Conservation (phyloP, 2,329 filamentous ascomycete genomes). For the Aspergillus clavatus region DNA sequence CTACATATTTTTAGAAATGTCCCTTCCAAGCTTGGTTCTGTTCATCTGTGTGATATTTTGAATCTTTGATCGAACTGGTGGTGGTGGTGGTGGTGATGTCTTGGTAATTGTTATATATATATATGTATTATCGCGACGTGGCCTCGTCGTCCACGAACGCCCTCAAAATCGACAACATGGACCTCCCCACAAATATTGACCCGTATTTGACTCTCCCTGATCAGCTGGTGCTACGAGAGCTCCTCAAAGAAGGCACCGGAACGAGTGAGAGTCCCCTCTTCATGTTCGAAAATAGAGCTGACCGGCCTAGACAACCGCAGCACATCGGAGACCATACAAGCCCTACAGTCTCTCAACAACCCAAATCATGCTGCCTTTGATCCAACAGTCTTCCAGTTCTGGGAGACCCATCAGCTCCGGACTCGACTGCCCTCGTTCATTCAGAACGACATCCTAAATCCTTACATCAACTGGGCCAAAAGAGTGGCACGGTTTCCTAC, state of each 20-base stretch:
- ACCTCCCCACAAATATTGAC: not conserved
- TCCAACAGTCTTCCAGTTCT: conserved; percentile 51
- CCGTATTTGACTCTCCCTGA: not conserved
- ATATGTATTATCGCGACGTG: too few species aligned
- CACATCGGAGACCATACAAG: conserved; percentile 35
- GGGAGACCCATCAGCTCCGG: conserved; percentile 47
- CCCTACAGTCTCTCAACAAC: conserved; percentile 49
- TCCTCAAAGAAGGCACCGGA: not conserved
- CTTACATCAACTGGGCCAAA: conserved; percentile 56
- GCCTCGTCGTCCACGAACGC: too few species aligned
- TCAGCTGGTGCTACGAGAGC: not conserved
- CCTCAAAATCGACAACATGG: not conserved
- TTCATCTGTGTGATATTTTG: not conserved
- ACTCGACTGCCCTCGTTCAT: conserved; percentile 32
- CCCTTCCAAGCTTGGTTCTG: not conserved
- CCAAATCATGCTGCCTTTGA: conserved; percentile 46
- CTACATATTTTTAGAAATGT: not conserved
- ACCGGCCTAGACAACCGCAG: not conserved
- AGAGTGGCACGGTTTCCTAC: conserved; percentile 59
- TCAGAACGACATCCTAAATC: conserved; percentile 50
- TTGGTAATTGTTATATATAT: too few species aligned
- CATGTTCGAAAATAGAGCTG: not conserved
- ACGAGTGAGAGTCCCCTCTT: not conserved
- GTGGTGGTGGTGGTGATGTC: too few species aligned
- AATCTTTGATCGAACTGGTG: too few species aligned